Evolutionary conservation across 1,284 basidiomycete genomes (phyloP), one percentile per base, ranked within the genome.

Genomic region (Boletus smithii): DNA sequence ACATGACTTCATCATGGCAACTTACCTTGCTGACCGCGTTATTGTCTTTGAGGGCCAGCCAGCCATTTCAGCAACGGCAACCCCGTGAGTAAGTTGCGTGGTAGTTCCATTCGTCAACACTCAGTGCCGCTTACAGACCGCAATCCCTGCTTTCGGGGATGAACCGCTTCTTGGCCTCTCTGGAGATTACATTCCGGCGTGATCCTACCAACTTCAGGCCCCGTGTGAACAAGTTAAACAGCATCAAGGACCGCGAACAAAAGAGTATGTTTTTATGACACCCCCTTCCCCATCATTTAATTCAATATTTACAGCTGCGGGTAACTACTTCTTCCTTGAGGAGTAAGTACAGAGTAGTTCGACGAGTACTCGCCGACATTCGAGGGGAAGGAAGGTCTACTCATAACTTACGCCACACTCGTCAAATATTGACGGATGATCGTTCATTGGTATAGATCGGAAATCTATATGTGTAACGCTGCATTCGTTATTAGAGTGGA

Each of bases 1-100:
- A 77, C 94, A 97, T 81, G 94, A 97, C 74, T 97, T 97, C 70
- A 92, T 94, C 73, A 91, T 92, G 88, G 92, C 94, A 4, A 95
- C 94, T 3, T 97, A 97, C 68, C 87, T 97, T 48, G 93, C 94
- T 40, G 95, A 97, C 67, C 88, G 94, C 52, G 95, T 98, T 60
- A 95, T 98, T 56, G 92, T 97, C 14, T 97, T 95, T 62, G 87
- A 91, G 65, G 94, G 93, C 42, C 69, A 81, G 59, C 93, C 93
- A 8, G 91, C 90, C 37, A 67, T 91, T 39, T 50, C 85, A 48
- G 90, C 93, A 11, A 93, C 83, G 26, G 92, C 92, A 14, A 88
- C 89, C 36, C 88, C 86, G 88, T 92, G 66, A 59, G 86, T 73
- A 8, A 27, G 35, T 22, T 7, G 3, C 8, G 30, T 27, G 4